Conservation (phyloP, 2,329 filamentous ascomycete genomes). For the Fusarium sp. region DNA sequence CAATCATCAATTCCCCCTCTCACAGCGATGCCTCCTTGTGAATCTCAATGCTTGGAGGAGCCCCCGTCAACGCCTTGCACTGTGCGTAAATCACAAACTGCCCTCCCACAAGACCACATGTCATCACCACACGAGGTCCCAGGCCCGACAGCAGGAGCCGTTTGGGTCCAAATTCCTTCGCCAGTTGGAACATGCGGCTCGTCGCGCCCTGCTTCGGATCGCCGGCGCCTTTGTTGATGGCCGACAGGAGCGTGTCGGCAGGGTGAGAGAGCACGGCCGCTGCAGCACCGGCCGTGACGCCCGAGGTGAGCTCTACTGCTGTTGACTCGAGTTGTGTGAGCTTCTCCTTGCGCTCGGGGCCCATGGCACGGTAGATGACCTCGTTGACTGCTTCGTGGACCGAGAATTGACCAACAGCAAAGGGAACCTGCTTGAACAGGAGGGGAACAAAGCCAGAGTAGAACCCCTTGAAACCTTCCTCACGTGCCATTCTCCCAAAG, state of each 20-base stretch:
- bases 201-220: conserved; percentile 60
- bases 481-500: conserved; percentile 79
- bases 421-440: conserved; percentile 90
- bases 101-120: conserved; percentile 63
- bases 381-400: conserved; percentile 92
- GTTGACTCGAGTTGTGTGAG: conserved; percentile 80
- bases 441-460: conserved; percentile 92
- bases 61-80: conserved; percentile 64
- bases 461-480: conserved; percentile 84
- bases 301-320: conserved; percentile 85
- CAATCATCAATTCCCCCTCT: not conserved
- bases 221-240: conserved; percentile 67
- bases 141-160: conserved; percentile 60
- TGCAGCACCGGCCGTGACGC: conserved; percentile 88
- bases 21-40: conserved; percentile 58
- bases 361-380: conserved; percentile 76
- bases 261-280: conserved; percentile 91
- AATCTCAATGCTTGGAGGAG: conserved; percentile 64
- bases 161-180: conserved; percentile 63
- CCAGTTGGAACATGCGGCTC: conserved; percentile 64
- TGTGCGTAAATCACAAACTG: conserved; percentile 69
- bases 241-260: conserved; percentile 74
- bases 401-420: conserved; percentile 95
- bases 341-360: conserved; percentile 73
- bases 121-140: conserved; percentile 65